Base-by-base conservation (phyloP, 2,329 filamentous ascomycete genomes). In the Fusarium hostae region DNA sequence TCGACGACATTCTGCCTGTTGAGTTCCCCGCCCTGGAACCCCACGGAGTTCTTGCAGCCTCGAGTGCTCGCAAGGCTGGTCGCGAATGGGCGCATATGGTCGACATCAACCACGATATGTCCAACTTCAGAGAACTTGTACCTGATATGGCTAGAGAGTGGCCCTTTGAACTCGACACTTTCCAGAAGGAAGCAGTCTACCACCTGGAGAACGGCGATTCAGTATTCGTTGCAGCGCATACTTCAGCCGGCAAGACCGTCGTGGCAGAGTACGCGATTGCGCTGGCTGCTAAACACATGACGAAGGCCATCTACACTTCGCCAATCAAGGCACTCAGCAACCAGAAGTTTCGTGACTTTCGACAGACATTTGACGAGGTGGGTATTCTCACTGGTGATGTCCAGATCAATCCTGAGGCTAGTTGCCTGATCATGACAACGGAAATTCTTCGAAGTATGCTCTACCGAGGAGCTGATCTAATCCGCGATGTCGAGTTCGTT, bases 71-170 rank as follows among this genome's bases (percentile, higher is more conserved):
- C 77, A 93, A 92, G 77, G 90, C 90, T 41, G 92, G 93, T 10
- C 91, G 89, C 76, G 94, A 98, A 83, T 99, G 96, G 95, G 96
- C 96, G 56, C 96, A 99, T 82, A 97, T 99, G 90, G 95, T 99
- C 4, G 95, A 99, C 79, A 92, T 98, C 75, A 95, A 95, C 77
- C 90, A 94, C 66, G 93, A 95, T 57, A 97, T 98, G 76, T 87
- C 93, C n/a, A 98, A 98, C 78, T 98, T 99, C 81, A 86, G 88
- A 64, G 95, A 98, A 68, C 85, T 99, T 40, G 95, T 99, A 11
- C 96, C 96, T 0, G 93, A 98, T 67, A 98, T 98, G 94, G 96
- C 96, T 3, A 89, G 92, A 71, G 92, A 97, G 71, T 99, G 95
- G 93, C 95, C 95, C 0, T 99, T 99, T 74, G 96, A 99, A 80